These are phyloP conservation scores for Trametes elegans DNA, from an alignment of 768 basidiomycete genomes.

Conservation along the genomic window DNA sequence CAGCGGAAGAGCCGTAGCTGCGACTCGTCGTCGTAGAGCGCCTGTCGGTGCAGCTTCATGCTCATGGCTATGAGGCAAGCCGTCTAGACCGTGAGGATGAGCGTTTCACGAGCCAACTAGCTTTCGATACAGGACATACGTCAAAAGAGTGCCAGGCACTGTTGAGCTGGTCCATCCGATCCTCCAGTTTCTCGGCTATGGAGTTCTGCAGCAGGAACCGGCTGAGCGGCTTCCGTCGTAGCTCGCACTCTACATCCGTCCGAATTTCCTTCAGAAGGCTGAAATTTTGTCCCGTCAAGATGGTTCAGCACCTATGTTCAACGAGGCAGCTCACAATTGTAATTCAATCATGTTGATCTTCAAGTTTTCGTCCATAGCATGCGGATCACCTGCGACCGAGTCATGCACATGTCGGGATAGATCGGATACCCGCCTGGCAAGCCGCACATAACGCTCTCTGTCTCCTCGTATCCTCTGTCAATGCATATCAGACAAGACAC, in stretches of 20 bases:
- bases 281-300: too few species aligned
- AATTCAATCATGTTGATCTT: background rate
- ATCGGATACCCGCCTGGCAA: background rate
- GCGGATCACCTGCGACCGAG: background rate
- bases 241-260: background rate
- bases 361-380: background rate
- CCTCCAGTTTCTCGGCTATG: slow-evolving; percentile 3
- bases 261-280: slow-evolving; percentile 1
- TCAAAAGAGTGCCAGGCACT: slow-evolving; percentile 12
- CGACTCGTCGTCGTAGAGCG: slow-evolving; percentile 6
- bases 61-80: slow-evolving; percentile 9
- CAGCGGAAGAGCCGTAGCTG: slow-evolving; percentile 14
- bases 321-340: background rate
- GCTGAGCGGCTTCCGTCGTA: background rate
- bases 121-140: background rate
- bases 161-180: slow-evolving; percentile 2
- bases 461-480: background rate
- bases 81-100: background rate
- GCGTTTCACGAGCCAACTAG: background rate
- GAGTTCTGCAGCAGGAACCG: slow-evolving; percentile 9
- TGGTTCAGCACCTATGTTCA: too few species aligned
- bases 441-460: slow-evolving; percentile 4
- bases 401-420: slow-evolving; percentile 1
- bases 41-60: slow-evolving; percentile 5
- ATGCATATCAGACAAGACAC: background rate